Base-by-base conservation (phyloP, 1,284 basidiomycete genomes). In the Testicularia cyperi region DNA sequence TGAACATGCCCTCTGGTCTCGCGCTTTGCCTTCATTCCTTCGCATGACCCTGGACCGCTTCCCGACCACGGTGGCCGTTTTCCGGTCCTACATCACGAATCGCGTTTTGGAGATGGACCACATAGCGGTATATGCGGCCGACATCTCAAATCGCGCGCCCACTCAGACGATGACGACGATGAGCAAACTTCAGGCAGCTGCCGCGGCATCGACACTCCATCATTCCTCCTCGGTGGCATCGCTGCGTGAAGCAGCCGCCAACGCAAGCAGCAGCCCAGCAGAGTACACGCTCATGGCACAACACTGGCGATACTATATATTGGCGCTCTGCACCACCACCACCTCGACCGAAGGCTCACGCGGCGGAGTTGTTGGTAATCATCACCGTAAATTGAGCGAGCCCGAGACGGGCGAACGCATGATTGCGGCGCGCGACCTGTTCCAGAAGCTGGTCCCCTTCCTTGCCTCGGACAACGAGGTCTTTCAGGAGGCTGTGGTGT, bases 241-340 rank as follows among this genome's bases (percentile, higher is more conserved):
- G 4, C 34, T 62, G 32, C 45, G 51, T 10, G 55, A 62, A 31
- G 58, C 61, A 30, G 66, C 67, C n/a, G 61, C 67, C 13, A 54
- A 67, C 2, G 66, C 68, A 8, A 56, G 49, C 39, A 62, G 40
- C 29, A 56, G 33, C 30, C 62, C 25, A 34, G 67, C 21, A 14
- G 89, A 92, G 20, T 84, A 85, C 46, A 82, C 80, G 55, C 76
- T 80, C 8, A 78, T 86, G 27, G 83, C 91, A 18, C 85, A 88
- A 35, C 90, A 94, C 74, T 96, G 91, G 92, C 83, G 88, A 52
- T 80, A 86, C 21, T 94, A 90, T 85, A 82, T 90, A 36, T 87
- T 88, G 52, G 82, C 88, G 9, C 80, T 92, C 6, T 91, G 88
- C 65, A 83, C 87, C 14, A 91, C 88, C 0, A 77, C 79, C 29